phyloP scores from a whole-genome alignment of 208 protist genomes.

The Trypanosoma cruzi region DNA sequence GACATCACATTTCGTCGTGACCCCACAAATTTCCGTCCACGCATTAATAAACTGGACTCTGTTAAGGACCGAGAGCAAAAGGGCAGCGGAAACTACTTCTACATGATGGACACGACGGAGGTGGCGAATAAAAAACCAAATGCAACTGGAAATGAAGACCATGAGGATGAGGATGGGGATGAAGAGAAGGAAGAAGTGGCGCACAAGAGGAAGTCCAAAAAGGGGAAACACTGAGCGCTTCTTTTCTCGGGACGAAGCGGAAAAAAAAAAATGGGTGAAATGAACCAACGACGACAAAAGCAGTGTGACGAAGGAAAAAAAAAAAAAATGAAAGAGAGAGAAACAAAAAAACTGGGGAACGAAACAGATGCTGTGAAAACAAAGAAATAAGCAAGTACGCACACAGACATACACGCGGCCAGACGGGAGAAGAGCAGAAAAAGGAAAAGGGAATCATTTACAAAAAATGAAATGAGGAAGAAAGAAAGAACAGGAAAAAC shows the following conservation, averaged over 20 bases:
- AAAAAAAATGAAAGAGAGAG: not conserved
- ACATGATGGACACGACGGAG: conserved; percentile 84
- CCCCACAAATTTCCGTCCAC: conserved; percentile 98
- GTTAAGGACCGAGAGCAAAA: conserved; percentile 99
- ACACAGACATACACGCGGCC: no score
- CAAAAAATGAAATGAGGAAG: not conserved
- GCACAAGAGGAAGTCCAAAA: conserved; percentile 32
- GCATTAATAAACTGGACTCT: conserved; percentile 99
- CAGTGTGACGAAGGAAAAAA: not conserved
- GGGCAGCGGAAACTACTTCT: conserved; percentile 98
- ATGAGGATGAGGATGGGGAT: conserved; percentile 42
- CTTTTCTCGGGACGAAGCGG: not conserved
- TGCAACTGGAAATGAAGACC: conserved; percentile 19
- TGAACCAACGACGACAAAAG: not conserved
- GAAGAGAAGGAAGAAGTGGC: conserved; percentile 32
- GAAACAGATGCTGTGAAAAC: not conserved
- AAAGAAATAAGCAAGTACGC: not conserved
- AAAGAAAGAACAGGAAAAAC: not conserved
- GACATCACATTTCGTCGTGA: conserved; percentile 99
- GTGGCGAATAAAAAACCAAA: conserved; percentile 29
- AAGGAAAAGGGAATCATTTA: no score
- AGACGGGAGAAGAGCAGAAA: no score
- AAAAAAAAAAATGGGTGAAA: not conserved
- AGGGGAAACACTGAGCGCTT: conserved; percentile 11
- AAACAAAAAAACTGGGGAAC: not conserved